Conservation (phyloP, 2,329 filamentous ascomycete genomes). For the Penicillium sp. region DNA sequence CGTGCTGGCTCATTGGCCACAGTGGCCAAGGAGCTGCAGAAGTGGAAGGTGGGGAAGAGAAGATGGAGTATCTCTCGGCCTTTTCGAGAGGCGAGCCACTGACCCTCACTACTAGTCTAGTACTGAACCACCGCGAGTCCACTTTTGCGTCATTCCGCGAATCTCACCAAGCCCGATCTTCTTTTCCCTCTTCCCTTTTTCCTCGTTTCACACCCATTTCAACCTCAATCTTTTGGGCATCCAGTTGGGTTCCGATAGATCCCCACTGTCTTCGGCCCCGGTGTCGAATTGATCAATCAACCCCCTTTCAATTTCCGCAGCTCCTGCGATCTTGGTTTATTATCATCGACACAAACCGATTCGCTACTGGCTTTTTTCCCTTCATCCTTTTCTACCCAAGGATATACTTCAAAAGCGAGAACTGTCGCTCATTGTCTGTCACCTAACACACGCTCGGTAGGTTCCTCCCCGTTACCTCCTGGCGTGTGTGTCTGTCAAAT, state of each 20-base stretch:
- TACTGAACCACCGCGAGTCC: not conserved
- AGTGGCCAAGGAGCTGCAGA: not conserved
- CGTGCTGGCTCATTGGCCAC: not conserved
- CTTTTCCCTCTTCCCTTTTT: not conserved
- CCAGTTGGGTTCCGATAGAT: not conserved
- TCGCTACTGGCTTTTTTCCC: not conserved
- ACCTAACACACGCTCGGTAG: not conserved
- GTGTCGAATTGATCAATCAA: slow-evolving; percentile 17
- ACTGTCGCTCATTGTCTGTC: not conserved
- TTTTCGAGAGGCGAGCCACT: not conserved
- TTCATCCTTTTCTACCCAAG: not conserved
- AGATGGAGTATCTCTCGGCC: not conserved
- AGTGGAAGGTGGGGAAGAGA: not conserved
- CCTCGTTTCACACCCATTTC: slow-evolving; percentile 7
- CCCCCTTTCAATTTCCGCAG: slow-evolving; percentile 10
- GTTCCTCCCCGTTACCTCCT: not conserved
- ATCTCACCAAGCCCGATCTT: not conserved
- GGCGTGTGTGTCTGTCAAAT: not conserved
- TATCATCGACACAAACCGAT: not conserved
- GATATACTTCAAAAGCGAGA: not conserved
- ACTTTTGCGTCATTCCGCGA: slow-evolving; percentile 13
- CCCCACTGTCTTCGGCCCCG: not conserved
- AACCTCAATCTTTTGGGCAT: slow-evolving; percentile 6
- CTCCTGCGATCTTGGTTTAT: not conserved
- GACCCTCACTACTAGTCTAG: not conserved